Percentiles rank a stretch among this genome's conserved stretches.
Evolutionary conservation across 805 yeast genomes (phyloP).

Genomic region (Wickerhamomyces canadensis): DNA sequence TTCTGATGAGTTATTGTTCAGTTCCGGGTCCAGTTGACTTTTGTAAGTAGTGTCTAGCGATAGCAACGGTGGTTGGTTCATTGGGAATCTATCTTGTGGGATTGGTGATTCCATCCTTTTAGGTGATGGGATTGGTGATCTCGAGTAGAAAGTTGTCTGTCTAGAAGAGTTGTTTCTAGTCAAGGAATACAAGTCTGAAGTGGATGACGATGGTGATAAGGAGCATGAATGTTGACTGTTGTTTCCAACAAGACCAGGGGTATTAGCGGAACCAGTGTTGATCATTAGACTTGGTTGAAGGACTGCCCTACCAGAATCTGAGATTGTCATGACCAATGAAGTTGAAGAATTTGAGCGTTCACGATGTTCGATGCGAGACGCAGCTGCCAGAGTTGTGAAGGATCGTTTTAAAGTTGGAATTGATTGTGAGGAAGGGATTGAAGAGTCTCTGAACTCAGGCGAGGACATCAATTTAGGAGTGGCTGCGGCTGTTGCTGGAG

Average conservation of each 20-base stretch:
- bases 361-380: constrained; percentile 3
- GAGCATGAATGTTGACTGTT: constrained; percentile 1
- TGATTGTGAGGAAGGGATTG: not conserved
- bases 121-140: constrained; percentile 24
- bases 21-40: constrained; percentile 8
- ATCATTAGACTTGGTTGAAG: too few relatives aligned
- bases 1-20: constrained; percentile 8
- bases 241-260: too few relatives aligned
- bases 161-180: constrained; percentile 9
- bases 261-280: too few relatives aligned
- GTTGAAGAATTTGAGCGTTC: constrained; percentile 12
- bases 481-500: too few relatives aligned
- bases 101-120: constrained; percentile 17
- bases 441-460: not conserved
- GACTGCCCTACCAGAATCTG: constrained; percentile 17
- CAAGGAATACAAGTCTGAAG: constrained; percentile 17
- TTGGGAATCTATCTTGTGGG: constrained; percentile 6
- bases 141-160: constrained; percentile 6
- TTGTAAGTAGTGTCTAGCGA: constrained; percentile 5
- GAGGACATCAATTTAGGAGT: constrained; percentile 2
- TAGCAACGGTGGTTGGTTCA: not conserved
- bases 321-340: constrained; percentile 15
- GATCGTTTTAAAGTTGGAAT: constrained; percentile 9
- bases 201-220: constrained; percentile 21
- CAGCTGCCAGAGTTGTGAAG: constrained; percentile 5